These are phyloP conservation scores for Candida freyschussii DNA, from an alignment of 1,139 yeast genomes.

Conservation along the genomic window DNA sequence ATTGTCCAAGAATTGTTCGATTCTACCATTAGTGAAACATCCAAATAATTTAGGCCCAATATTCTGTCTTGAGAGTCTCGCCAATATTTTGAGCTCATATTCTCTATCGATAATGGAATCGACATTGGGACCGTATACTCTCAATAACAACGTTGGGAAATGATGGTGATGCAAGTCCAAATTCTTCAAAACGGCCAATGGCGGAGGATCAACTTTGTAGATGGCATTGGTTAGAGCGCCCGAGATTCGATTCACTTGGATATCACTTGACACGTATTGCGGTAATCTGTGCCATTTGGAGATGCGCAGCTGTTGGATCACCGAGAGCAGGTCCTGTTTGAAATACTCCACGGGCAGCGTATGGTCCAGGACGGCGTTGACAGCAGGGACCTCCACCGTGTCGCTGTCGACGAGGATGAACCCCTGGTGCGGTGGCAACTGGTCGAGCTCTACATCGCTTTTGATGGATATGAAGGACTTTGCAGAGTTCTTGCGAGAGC, in stretches of 20 bases:
- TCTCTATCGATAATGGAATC: slow-evolving; percentile 85
- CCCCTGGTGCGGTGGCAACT: slow-evolving; percentile 7
- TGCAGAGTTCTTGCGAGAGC: slow-evolving; percentile 11
- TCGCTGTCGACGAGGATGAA: slow-evolving; percentile 5
- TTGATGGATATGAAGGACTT: slow-evolving; percentile 15
- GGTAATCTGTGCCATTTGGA: slow-evolving; percentile 67
- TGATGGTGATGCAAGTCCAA: slow-evolving; percentile 19
- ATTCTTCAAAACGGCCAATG: slow-evolving; percentile 32
- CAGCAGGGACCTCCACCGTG: slow-evolving; percentile 29
- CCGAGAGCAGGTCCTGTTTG: slow-evolving; percentile 70
- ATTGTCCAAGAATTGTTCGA: slow-evolving; percentile 84
- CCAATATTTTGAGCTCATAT: slow-evolving; percentile 65
- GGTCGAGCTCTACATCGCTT: slow-evolving; percentile 7
- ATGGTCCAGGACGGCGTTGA: slow-evolving; percentile 48
- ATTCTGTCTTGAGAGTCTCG: slow-evolving; percentile 65
- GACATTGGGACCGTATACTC: slow-evolving; percentile 91
- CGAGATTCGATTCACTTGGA: slow-evolving; percentile 61
- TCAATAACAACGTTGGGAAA: slow-evolving; percentile 48
- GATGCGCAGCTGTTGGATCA: slow-evolving; percentile 59
- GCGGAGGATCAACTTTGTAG: slow-evolving; percentile 49
- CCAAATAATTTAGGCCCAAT: slow-evolving; percentile 91
- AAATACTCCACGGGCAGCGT: slow-evolving; percentile 78
- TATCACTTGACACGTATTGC: slow-evolving; percentile 28
- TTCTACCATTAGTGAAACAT: slow-evolving; percentile 83
- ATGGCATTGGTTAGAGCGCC: slow-evolving; percentile 95